Evolutionary conservation across 2,329 filamentous ascomycete genomes (phyloP), one percentile per base, ranked within the genome.

Genomic region (Bipolaris sorokiniana): DNA sequence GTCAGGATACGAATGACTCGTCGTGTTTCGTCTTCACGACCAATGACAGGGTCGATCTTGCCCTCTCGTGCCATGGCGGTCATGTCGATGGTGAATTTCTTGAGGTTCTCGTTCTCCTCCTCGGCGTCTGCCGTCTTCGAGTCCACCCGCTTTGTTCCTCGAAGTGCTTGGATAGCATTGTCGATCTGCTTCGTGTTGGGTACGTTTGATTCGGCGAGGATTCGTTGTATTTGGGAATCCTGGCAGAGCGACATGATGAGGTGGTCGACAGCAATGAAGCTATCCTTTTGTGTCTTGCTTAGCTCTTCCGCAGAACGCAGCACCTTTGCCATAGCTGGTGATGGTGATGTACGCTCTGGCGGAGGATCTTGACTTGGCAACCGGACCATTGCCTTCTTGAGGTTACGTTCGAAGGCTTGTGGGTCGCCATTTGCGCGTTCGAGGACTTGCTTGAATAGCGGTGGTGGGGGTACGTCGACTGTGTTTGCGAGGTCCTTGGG

Each of bases 71-170:
- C 95, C 88, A 97, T 89, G 48, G 91, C 85, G 10, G 95, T 99
- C 92, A 99, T 96, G 78, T 99, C 95, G 71, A 98, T 95, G 54
- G 95, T 98, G 79, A 97, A 99, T 73, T 98, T 99, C 81, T 93
- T 91, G 59, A 99, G 82, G 74, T 97, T 97, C 79, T 99, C 95
- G 70, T 93, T 91, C 71, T 97, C 94, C 71, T 90, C 84, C 78
- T 98, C 95, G 0, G 89, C 88, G 78, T 99, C 95, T 53, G 95
- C 95, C 3, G 91, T 97, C 82, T 96, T 97, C 58, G 92, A 96
- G 78, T 99, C 95, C 40, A 99, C 93, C 62, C 94, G 86, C 80
- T 88, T 92, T 40, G 92, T 98, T 59, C 95, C 95, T 63, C 95
- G 89, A 68, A 99, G 97, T 57, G 92, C 88, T 71, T 92, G 86